Base-by-base conservation (phyloP, 192 early-diverging fungal species). In the Gorgonomyces haynaldii region DNA sequence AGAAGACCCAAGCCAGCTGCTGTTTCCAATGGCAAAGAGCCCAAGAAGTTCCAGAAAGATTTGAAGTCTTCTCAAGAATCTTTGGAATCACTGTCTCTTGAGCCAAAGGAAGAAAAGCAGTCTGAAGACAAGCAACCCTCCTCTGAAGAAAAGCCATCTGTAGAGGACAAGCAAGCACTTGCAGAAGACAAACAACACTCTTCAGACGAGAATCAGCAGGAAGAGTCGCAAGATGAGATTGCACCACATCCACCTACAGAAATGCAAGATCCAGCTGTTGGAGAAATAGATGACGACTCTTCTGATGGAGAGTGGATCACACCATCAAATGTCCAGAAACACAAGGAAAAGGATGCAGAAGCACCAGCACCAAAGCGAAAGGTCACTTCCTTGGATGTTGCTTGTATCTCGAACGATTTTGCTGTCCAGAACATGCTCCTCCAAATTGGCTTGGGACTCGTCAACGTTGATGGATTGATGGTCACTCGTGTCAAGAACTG, bases 391-490 rank as follows among this genome's bases (percentile, higher is more conserved):
- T 68, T 87, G 50, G 56, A 70, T n/a, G 89, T 91, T 3, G 91
- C 84, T 13, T 94, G 91, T 59, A 84, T 87, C 30, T 90, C 92
- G 0, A 61, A 72, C 8, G 92, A 96, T 69, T 96, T 89, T 56
- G 90, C 92, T 21, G 90, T 95, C 23, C 30, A 79, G 70, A 98
- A 98, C 63, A 86, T 96, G 12, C 57, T 95, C 29, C 62, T 98
- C 42, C 89, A 93, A 65, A 93, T 96, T 85, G 76, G 81, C 15
- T 71, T 98, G 52, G 71, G 75, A 37, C 70, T 98, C 29, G 60
- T 95, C 6, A 84, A 84, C 3, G 62, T 83, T 8, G 89, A 95
- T 54, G 94, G 94, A 38, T 55, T 85, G 5, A 55, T 70, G 12
- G 83, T 98, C 35, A 73, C 45, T 23, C 70, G 74, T 23, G 60